Evolutionary conservation across 148 eudicot genomes (phyloP), one percentile per base, ranked within the genome.

Genomic region (Chenopodium formosanum): DNA sequence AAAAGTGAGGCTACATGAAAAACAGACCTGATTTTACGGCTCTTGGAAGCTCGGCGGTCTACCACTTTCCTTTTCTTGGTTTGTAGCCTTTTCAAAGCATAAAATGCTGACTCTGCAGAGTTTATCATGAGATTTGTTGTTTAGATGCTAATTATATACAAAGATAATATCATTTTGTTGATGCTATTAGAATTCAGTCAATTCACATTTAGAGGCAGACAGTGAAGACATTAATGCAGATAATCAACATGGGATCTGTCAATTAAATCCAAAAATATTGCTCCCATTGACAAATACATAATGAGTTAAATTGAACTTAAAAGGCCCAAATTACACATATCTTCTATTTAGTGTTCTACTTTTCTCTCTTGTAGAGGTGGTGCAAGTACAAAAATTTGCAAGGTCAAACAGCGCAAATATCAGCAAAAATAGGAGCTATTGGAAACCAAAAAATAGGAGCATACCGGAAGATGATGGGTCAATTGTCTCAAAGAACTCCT

Each of bases 21-120:
- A 70, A 34, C 16, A 10, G 27, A 93, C 98, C 98, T 86, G 82
- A 95, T 92, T 88, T 95, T 93, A 53, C 98, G 96, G 86, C 94
- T 92, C 85, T 95, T 95, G 75, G 98, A 95, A 74, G 98, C 97
- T 83, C 97, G 92, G 19, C 96, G 90, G 82, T 93, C 97, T 11
- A 93, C 97, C 66, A 89, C 82, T 81, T 95, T 95, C 74, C 98
- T 85, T 82, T 93, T 95, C 91, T 91, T 93, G 25, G 97, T 87
- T 82, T 95, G 97, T 73, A 89, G 65, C 79, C 88, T 91, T 82
- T 92, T 95, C 72, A 90, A 75, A 67, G 94, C 90, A 86, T 95
- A 93, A 78, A 90, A 93, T 23, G 92, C 92, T 8, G 90, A 67
- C 82, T 91, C 97, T 95, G 96, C 76, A 56, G 47, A 29, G 73